Base-by-base conservation (phyloP, 1,139 yeast species). In the Suhomyces chickasaworum region DNA sequence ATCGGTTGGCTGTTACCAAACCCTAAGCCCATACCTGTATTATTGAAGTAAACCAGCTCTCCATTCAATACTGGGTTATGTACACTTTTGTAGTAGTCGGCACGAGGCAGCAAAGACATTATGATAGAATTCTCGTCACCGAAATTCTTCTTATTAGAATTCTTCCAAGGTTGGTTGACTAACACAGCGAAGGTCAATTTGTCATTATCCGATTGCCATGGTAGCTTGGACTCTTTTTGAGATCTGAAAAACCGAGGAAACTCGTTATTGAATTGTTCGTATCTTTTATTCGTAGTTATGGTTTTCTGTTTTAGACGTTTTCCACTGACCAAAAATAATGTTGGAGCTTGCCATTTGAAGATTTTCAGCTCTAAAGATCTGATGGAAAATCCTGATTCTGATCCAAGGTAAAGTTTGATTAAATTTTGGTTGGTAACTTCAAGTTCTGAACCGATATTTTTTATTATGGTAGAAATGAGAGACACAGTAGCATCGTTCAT, bases 271-370 rank as follows among this genome's bases (percentile, higher is more conserved):
- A 86, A 85, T 29, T 68, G 66, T 29, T 70, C 70, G 56, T 79
- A 83, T 36, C 86, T 60, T 49, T 73, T 75, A 53, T 79, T 79
- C 22, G 72, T 63, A 2, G 64, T 61, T 1, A 60, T 58, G 4
- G 78, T 70, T 50, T 77, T 71, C n/a, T 62, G 46, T 42, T 60
- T 62, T 27, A 85, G 64, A 37, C 83, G 59, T 54, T 73, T 77
- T 0, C 97, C 98, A 4, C 82, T 77, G 0, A 91, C 74, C 0
- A 91, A 53, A 10, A 91, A 54, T 2, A 89, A 61, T 0, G 97
- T 82, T 0, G 97, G 96, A 0, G 96, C 95, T 54, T 80, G 83
- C 97, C 97, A 91, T 59, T 89, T 89, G 69, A 89, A 84, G 0
- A 86, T 88, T 54, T 86, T 89, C 51, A 85, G 79, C 64, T 91